These are phyloP conservation scores for Septoria linicola DNA, from an alignment of 2,329 filamentous ascomycete genomes.

Conservation along the genomic window DNA sequence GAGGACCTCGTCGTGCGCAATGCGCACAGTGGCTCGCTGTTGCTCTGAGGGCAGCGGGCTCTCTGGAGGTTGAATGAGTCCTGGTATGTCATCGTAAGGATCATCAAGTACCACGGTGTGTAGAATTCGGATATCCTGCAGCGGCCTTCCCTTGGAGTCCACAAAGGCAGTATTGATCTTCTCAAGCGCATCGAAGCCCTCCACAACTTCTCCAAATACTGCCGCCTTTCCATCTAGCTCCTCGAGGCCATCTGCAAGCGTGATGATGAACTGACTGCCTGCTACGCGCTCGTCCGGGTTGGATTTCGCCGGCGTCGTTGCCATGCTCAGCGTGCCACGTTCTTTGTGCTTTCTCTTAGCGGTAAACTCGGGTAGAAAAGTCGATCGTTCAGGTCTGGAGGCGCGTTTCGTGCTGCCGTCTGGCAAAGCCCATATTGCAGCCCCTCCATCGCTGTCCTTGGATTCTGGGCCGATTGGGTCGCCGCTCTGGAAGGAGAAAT, in stretches of 20 bases:
- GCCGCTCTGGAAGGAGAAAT: conserved; percentile 94
- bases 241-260: conserved; percentile 83
- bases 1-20: conserved; percentile 82
- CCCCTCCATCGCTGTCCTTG: conserved; percentile 83
- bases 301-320: conserved; percentile 72
- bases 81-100: conserved; percentile 79
- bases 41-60: conserved; percentile 80
- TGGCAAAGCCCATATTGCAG: conserved; percentile 85
- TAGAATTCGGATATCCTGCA: conserved; percentile 92
- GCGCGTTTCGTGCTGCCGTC: conserved; percentile 65
- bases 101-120: conserved; percentile 92
- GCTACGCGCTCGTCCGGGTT: conserved; percentile 81
- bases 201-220: conserved; percentile 91
- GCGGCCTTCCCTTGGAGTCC: conserved; percentile 78
- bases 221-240: conserved; percentile 91
- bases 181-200: conserved; percentile 90
- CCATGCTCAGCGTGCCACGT: conserved; percentile 94
- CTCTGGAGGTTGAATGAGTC: conserved; percentile 70
- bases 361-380: conserved; percentile 78
- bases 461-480: conserved; percentile 88
- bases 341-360: conserved; percentile 85
- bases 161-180: conserved; percentile 90
- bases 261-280: conserved; percentile 91
- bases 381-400: conserved; percentile 45
- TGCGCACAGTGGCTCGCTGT: conserved; percentile 86